Evolutionary conservation across 345 rosid genomes (phyloP), one percentile per base, ranked within the genome.

Genomic region (Cardamine occulta): DNA sequence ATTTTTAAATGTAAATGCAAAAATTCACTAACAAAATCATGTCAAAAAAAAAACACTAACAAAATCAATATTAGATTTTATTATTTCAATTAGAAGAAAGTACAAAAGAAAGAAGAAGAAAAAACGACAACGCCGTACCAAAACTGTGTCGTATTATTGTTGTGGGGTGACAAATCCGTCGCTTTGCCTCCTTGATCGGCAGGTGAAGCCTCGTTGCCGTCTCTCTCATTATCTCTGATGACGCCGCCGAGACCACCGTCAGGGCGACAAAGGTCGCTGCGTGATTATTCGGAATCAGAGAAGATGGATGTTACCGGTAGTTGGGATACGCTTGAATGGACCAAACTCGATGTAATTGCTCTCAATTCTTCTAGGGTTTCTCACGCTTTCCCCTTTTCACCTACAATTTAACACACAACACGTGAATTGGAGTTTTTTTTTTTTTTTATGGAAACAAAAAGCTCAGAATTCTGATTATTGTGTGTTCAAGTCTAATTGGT

Each of bases 261-360:
- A 52, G 70, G 70, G 49, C 83, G 90, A 60, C 42, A 83, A 68
- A 76, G 80, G 64, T 73, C 94, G 66, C 76, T 82, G 53, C 80
- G 91, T 21, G 86, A 77, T 75, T 71, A 81, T 63, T 53, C 82
- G 35, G 81, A 61, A 24, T 71, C 82, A 68, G 91, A 90, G 55
- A 84, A 74, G 86, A 85, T 86, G 82, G 97, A 94, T 19, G 85
- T 82, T 59, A 78, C 85, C 56, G 90, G 88, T 52, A 85, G 93
- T 77, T 94, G 96, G 98, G 89, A 91, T 68, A 82, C 87, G 56
- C 84, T 91, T 68, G 98, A 88, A 73, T 94, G 97, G 97, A 87
- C 86, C 79, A 82, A 91, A 83, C 68, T 82, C 59, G 97, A 91
- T 78, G 97, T 89, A 52, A 54, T 32, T 54, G 15, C 67, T 52